These are phyloP conservation scores for Sarocladiaceae sp. DNA, from an alignment of 2,329 filamentous ascomycete genomes.

Conservation along the genomic window DNA sequence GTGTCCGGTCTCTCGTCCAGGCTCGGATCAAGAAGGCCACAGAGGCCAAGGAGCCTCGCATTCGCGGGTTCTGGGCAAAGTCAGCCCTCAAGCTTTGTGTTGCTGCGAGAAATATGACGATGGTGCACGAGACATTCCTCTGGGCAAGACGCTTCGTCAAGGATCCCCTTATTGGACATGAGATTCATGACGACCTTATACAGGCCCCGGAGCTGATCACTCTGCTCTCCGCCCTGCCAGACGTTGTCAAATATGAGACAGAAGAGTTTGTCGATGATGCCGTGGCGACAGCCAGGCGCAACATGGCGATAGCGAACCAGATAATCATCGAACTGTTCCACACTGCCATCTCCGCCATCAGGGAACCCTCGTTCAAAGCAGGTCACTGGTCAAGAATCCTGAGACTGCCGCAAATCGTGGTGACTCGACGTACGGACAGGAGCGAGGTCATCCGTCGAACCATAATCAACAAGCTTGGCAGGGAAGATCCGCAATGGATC, in stretches of 20 bases:
- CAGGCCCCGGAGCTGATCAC: conserved; percentile 15
- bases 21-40: conserved; percentile 19
- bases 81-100: conserved; percentile 21
- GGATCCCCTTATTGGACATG: neutral
- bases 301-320: neutral
- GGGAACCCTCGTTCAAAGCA: neutral
- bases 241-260: neutral
- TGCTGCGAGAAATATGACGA: conserved; percentile 18
- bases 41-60: conserved; percentile 15
- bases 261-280: neutral
- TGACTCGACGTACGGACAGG: neutral
- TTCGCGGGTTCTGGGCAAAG: conserved; percentile 20
- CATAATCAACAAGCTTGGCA: neutral
- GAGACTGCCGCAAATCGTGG: neutral
- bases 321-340: neutral
- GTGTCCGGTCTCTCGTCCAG: conserved; percentile 12
- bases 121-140: conserved; percentile 16
- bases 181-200: conserved; percentile 10
- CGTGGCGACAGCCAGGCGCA: neutral
- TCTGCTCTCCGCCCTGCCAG: conserved; percentile 11
- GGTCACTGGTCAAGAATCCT: neutral
- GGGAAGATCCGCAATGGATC: neutral
- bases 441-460: neutral
- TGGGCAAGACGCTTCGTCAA: conserved; percentile 22
- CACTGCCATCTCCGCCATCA: neutral